Base-by-base conservation (phyloP, 441 rosid genomes). In the Mallotus repandus region DNA sequence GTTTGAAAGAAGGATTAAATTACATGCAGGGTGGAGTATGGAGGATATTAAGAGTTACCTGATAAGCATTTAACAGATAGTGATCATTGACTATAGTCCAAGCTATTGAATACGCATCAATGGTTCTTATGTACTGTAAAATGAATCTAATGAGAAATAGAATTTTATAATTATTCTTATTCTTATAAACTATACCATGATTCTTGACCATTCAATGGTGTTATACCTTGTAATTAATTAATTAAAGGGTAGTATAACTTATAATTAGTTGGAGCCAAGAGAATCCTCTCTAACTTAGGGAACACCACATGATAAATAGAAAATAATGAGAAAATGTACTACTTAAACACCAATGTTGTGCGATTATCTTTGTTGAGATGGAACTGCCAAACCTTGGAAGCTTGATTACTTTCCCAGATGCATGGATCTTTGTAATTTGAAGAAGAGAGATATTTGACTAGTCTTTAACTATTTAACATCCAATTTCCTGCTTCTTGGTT, bases 321-420 rank as follows among this genome's bases (percentile, higher is more conserved):
- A 57, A 22, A 5, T 22, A 45, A 49, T 14, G 19, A 32, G 65
- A 22, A 58, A 35, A 29, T 11, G 12, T 12, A 35, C 19, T 14
- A 45, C 13, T 25, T 9, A 68, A 13, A 43, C 52, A 12, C 5
- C 12, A 53, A 5, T 15, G 12, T 18, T 70, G 14, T 71, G 13
- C 0, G 9, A 50, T 32, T 70, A 43, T 45, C 29, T 3, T 41
- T 52, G 68, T 38, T 57, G 52, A 35, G 68, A 19, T 41, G 11
- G 49, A 54, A 52, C n/a, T 41, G 59, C 15, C 58, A 49, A 19
- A 63, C 13, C 67, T 19, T n/a, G 61, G 53, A 72, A 72, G 52
- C 63, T 62, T 19, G 62, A 41, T 52, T n/a, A 3, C 9, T 50
- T 16, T 72, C 2, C 43, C 19, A 19, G 10, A 43, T 46, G 60